phyloP scores from a whole-genome alignment of 345 rosid genomes.

The Lepidium sativum region DNA sequence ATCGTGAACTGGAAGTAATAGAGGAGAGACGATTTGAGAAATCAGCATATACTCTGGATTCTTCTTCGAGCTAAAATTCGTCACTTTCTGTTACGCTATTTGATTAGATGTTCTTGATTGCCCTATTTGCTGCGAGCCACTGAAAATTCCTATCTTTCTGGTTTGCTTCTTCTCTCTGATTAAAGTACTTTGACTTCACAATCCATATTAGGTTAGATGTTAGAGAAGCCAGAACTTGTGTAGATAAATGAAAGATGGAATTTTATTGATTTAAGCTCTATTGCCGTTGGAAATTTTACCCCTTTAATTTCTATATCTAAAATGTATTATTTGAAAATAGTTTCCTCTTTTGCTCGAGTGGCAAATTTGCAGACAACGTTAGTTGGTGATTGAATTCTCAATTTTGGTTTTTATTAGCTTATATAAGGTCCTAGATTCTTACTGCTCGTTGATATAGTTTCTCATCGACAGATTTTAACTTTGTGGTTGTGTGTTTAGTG shows the following conservation, averaged over 20 bases:
- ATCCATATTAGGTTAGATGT: background rate
- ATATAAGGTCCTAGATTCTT: background rate
- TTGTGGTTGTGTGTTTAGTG: conserved; percentile 30
- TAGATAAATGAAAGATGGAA: background rate
- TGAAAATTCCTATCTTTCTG: conserved; percentile 22
- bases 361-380: background rate
- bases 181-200: background rate
- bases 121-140: conserved; percentile 22
- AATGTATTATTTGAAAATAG: too few relatives aligned
- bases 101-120: conserved; percentile 30
- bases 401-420: background rate
- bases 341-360: too few relatives aligned
- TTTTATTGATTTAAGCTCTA: background rate
- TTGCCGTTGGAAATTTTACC: background rate
- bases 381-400: background rate
- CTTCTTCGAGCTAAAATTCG: conserved; percentile 11
- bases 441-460: too few relatives aligned
- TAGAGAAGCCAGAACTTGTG: background rate
- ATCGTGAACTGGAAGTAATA: background rate
- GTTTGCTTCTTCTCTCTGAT: background rate
- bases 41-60: background rate
- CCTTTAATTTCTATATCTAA: background rate
- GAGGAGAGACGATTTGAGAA: background rate
- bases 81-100: conserved; percentile 3
- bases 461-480: background rate